A percentile compares a stretch with the other conserved stretches of the same genome.
Evolutionary conservation across 768 basidiomycete species (phyloP).

Genomic region (Leccinum ochraceum): DNA sequence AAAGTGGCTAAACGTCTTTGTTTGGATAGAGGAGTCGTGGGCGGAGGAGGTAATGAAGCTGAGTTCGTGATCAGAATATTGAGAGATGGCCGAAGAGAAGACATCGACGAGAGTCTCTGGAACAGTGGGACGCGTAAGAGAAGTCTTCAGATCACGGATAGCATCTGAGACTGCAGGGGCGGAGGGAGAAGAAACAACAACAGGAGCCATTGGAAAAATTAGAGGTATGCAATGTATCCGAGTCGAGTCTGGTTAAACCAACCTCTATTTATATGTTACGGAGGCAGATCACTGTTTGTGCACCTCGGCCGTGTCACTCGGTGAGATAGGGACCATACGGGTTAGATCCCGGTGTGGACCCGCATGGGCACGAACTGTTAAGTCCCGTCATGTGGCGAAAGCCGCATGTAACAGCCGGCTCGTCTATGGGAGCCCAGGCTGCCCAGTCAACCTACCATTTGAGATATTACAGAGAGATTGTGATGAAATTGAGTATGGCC

Average conservation of each 20-base stretch:
- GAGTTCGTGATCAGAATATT: slow-evolving; percentile 28
- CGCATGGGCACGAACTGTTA: no score
- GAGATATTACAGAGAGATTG: no score
- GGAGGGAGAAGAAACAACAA: slow-evolving; percentile 10
- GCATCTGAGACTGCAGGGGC: slow-evolving; percentile 3
- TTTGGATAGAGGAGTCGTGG: slow-evolving; percentile 32
- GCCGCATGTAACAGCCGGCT: no score
- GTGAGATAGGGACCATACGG: no score
- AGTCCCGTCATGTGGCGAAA: no score
- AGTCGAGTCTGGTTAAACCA: slow-evolving; percentile 4
- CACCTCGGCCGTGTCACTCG: no score
- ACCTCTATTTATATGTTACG: slow-evolving; percentile 24
- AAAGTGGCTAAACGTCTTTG: slow-evolving; percentile 27
- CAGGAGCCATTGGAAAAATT: slow-evolving; percentile 15
- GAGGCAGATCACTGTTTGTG: neutral
- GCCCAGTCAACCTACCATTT: no score
- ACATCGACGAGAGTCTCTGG: slow-evolving; percentile 26
- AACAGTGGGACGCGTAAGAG: slow-evolving; percentile 10
- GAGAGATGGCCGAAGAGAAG: slow-evolving; percentile 19
- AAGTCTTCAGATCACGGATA: slow-evolving; percentile 14
- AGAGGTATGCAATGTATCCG: neutral
- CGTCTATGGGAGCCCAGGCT: no score
- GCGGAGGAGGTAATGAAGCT: slow-evolving; percentile 31
- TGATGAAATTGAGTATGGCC: no score
- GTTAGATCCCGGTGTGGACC: no score